Evolutionary conservation across 164 flowering plant genomes (phyloP).

Genomic region (Taxillus chinensis): DNA sequence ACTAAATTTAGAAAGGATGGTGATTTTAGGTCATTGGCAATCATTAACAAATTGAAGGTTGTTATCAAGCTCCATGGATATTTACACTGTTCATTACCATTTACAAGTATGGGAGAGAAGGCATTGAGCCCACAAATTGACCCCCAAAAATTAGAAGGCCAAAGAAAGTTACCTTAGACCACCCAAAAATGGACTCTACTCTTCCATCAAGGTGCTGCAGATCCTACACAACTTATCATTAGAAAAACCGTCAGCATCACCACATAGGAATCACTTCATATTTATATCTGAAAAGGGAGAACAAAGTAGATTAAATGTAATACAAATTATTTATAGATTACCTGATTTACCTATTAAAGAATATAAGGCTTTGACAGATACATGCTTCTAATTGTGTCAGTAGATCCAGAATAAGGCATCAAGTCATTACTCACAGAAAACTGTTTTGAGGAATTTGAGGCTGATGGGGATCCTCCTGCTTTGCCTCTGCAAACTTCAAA

Average conservation of each 20-base stretch:
- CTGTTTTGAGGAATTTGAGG: conserved; percentile 24
- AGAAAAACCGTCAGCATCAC: background rate
- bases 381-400: conserved; percentile 28
- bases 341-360: conserved; percentile 50
- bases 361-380: conserved; percentile 36
- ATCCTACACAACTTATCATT: conserved; percentile 28
- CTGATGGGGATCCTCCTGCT: conserved; percentile 25
- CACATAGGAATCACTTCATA: background rate
- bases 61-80: too few species aligned
- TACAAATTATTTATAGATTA: conserved; percentile 13
- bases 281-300: background rate
- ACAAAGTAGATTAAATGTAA: background rate
- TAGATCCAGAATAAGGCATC: conserved; percentile 25
- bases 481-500: conserved; percentile 25
- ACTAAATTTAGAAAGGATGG: too few species aligned
- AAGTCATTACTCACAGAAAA: conserved; percentile 20
- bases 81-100: too few species aligned
- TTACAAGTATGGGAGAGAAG: too few species aligned
- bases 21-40: too few species aligned
- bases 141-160: background rate
- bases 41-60: too few species aligned
- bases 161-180: conserved; percentile 6
- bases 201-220: conserved; percentile 50
- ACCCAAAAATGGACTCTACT: conserved; percentile 18
- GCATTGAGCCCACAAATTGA: too few species aligned